Evolutionary conservation across 1,284 basidiomycete species (phyloP).

Genomic region (Ceratobasidium sp.): DNA sequence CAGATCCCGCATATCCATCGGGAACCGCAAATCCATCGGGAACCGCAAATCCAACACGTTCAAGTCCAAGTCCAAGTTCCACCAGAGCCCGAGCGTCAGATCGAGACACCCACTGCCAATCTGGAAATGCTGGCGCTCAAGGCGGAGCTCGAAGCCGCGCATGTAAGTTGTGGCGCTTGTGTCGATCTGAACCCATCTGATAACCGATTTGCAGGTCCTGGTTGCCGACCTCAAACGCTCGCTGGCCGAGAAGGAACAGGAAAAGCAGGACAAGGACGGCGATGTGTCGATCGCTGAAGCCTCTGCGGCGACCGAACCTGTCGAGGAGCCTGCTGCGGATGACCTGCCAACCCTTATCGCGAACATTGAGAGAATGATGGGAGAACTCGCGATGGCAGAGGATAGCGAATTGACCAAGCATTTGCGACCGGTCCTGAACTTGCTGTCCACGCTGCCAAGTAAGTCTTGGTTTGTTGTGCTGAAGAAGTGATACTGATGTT

Average conservation of each 20-base stretch:
- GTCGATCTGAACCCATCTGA: background rate
- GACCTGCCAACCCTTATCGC: constrained; percentile 29
- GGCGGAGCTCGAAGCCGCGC: constrained; percentile 16
- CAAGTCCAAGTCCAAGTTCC: background rate
- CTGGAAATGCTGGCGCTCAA: constrained; percentile 15
- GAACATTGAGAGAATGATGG: constrained; percentile 35
- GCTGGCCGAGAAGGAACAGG: constrained; percentile 5
- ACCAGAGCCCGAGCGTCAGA: background rate
- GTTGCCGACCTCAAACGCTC: constrained; percentile 13
- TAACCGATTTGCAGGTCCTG: constrained; percentile 9
- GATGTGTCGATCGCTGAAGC: constrained; percentile 10
- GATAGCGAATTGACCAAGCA: constrained; percentile 29
- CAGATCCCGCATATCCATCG: no score
- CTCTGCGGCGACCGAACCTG: background rate
- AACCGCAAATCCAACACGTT: no score
- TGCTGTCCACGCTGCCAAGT: constrained; percentile 22
- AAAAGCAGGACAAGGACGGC: constrained; percentile 16
- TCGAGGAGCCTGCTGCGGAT: background rate
- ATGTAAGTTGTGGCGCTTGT: constrained; percentile 25
- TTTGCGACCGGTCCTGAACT: constrained; percentile 3
- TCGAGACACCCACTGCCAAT: background rate
- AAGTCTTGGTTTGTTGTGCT: background rate
- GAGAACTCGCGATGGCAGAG: constrained; percentile 8
- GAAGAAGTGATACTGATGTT: background rate
- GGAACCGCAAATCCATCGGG: no score